These are phyloP conservation scores for Dendrothele bispora DNA, from an alignment of 768 basidiomycete genomes.

Conservation along the genomic window DNA sequence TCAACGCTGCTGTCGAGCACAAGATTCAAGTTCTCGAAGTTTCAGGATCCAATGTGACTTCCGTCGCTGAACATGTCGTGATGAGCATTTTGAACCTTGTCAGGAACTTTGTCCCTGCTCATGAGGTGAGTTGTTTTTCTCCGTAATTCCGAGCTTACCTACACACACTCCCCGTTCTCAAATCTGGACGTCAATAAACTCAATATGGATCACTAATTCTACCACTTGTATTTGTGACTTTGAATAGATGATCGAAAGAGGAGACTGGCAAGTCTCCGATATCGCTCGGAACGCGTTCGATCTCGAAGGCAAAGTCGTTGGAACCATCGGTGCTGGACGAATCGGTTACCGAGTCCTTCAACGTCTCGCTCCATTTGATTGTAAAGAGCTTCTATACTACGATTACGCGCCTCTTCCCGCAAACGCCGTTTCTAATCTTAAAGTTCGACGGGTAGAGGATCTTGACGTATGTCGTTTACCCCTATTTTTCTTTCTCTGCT, in stretches of 20 bases:
- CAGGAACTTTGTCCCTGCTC: constrained; percentile 84
- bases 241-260: constrained; percentile 70
- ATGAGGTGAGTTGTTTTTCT: constrained; percentile 62
- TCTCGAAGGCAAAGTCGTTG: constrained; percentile 87
- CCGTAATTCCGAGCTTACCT: not conserved
- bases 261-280: constrained; percentile 85
- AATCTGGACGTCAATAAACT: no score
- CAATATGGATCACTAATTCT: not conserved
- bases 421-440: constrained; percentile 43
- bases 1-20: constrained; percentile 81
- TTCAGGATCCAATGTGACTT: constrained; percentile 86
- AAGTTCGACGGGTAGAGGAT: constrained; percentile 72
- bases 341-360: constrained; percentile 89
- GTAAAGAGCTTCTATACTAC: constrained; percentile 88
- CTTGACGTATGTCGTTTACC: constrained; percentile 52
- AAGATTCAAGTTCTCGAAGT: constrained; percentile 83
- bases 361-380: constrained; percentile 78
- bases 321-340: constrained; percentile 79
- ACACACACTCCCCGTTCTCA: no score
- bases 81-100: constrained; percentile 91
- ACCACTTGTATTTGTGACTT: not conserved
- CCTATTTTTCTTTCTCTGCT: not conserved
- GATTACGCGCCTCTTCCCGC: constrained; percentile 77
- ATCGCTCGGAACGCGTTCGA: constrained; percentile 84
- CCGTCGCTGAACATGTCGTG: constrained; percentile 87